A percentile compares a stretch with the other conserved stretches of the same genome.
Conservation (phyloP, 140 eudicot genomes). For the Bidens hawaiensis region DNA sequence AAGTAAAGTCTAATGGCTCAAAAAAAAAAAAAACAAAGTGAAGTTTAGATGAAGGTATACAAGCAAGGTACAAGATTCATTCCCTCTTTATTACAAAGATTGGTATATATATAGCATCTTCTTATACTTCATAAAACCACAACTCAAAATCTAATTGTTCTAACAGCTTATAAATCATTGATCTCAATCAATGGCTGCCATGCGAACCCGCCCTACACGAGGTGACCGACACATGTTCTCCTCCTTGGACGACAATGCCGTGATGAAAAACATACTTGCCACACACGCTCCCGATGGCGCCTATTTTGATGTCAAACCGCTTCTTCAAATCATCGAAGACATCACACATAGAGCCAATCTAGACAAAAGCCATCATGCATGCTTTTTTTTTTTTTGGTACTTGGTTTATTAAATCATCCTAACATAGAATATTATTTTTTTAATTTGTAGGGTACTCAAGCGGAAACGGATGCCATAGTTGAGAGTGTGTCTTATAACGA, state of each 20-base stretch:
- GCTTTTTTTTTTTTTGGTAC: no score
- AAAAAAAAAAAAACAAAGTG: not conserved
- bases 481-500: conserved; percentile 40
- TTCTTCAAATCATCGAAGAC: conserved; percentile 67
- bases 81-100: conserved; percentile 34
- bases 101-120: conserved; percentile 1
- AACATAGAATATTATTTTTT: not conserved
- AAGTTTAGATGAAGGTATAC: conserved; percentile 1
- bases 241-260: conserved; percentile 64
- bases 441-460: conserved; percentile 40
- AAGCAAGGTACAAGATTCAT: conserved; percentile 64
- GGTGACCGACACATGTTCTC: conserved; percentile 48
- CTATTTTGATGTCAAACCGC: conserved; percentile 48
- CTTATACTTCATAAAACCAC: not conserved
- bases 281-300: conserved; percentile 77
- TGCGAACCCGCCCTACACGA: conserved; percentile 24
- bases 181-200: conserved; percentile 16
- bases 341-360: conserved; percentile 53
- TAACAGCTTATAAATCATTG: not conserved
- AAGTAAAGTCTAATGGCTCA: conserved; percentile 11
- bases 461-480: conserved; percentile 44
- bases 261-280: conserved; percentile 62
- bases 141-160: conserved; percentile 8
- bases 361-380: conserved; percentile 7
- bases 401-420: no score